A percentile compares a stretch with the other conserved stretches of the same genome.
phyloP scores from a whole-genome alignment of 2,329 filamentous ascomycete species.

The Pseudogymnoascus sp. region DNA sequence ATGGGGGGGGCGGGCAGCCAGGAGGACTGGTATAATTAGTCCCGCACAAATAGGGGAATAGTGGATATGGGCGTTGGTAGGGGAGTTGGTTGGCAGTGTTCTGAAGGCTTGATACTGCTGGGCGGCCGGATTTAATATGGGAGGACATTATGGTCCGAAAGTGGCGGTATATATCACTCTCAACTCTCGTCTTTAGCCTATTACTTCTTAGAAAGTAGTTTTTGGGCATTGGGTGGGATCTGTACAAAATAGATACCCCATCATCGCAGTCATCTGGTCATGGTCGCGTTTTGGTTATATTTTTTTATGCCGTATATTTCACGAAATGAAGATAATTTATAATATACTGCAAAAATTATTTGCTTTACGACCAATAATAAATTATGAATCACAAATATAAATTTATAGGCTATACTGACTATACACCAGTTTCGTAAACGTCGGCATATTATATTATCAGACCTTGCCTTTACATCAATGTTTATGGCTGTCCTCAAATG shows the following conservation, averaged over 20 bases:
- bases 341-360: not conserved
- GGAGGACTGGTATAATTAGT: slow-evolving; percentile 9
- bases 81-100: not conserved
- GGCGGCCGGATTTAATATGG: not conserved
- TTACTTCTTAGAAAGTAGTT: slow-evolving; percentile 1
- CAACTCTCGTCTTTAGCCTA: slow-evolving; percentile 8
- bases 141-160: not conserved
- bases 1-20: not conserved
- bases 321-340: not conserved
- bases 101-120: not conserved
- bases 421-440: not conserved
- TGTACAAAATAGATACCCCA: not conserved
- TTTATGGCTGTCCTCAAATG: not conserved
- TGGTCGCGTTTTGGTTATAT: not conserved
- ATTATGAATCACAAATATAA: not conserved
- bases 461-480: not conserved
- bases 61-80: not conserved
- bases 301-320: not conserved
- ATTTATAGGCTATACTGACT: not conserved
- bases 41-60: not conserved
- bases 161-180: slow-evolving; percentile 10
- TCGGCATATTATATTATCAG: not conserved
- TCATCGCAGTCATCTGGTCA: not conserved
- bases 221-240: not conserved
- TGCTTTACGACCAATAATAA: not conserved